A percentile compares a stretch with the other conserved stretches of the same genome.
phyloP scores from a whole-genome alignment of 768 basidiomycete species.

The Termitomyces sp. region DNA sequence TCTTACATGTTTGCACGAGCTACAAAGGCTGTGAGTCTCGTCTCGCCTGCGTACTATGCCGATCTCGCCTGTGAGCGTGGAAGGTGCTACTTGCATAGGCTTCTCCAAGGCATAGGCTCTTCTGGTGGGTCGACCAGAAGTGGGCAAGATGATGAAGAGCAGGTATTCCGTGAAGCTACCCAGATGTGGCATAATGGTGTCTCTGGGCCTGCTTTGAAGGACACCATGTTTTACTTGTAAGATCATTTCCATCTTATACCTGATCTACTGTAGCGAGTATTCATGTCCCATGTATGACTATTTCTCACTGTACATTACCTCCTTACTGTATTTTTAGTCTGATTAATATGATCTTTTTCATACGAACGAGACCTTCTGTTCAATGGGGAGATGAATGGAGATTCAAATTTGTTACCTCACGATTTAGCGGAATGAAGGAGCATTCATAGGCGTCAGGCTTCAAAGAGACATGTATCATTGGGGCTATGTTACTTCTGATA shows the following conservation, averaged over 20 bases:
- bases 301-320: background rate
- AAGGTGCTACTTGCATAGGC: conserved; percentile 71
- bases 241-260: background rate
- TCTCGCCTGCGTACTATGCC: conserved; percentile 81
- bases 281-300: background rate
- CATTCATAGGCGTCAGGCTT: no score
- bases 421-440: no score
- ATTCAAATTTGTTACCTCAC: no score
- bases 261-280: background rate
- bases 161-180: conserved; percentile 51
- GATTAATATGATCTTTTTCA: no score
- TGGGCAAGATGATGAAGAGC: conserved; percentile 45
- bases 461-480: no score
- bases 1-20: conserved; percentile 84
- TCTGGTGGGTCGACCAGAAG: conserved; percentile 32
- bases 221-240: conserved; percentile 9
- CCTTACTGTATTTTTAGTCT: background rate
- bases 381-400: no score
- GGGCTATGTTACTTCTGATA: no score
- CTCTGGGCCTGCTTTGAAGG: background rate
- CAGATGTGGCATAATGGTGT: conserved; percentile 16
- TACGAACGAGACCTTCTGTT: no score
- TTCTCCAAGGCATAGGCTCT: conserved; percentile 50
- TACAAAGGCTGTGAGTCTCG: conserved; percentile 81
- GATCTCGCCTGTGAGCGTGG: conserved; percentile 67